Evolutionary conservation across 2,329 filamentous ascomycete genomes (phyloP).

Genomic region (Furcasterigmium furcatum): DNA sequence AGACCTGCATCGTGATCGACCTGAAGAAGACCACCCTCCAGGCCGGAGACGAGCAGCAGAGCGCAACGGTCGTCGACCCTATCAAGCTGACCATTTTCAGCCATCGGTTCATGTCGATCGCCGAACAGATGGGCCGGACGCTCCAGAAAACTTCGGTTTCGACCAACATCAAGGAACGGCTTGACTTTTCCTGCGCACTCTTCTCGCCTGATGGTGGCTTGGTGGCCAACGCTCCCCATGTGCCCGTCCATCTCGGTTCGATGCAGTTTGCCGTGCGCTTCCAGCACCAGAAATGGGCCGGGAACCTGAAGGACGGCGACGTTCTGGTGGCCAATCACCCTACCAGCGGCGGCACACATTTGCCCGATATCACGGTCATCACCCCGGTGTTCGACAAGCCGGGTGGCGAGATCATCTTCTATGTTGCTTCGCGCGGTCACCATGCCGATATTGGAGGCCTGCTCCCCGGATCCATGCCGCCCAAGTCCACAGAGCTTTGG

Average conservation of each 20-base stretch:
- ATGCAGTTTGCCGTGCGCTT: constrained; percentile 73
- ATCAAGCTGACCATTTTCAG: constrained; percentile 73
- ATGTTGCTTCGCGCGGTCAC: constrained; percentile 25
- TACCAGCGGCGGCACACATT: constrained; percentile 24
- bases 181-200: constrained; percentile 76
- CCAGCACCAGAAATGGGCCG: constrained; percentile 64
- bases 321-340: constrained; percentile 63
- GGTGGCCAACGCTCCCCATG: constrained; percentile 71
- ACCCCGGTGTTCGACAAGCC: constrained; percentile 34
- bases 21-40: too few relatives aligned
- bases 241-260: constrained; percentile 73
- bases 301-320: constrained; percentile 69
- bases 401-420: constrained; percentile 24
- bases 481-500: constrained; percentile 63
- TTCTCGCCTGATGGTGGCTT: constrained; percentile 71
- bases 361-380: constrained; percentile 38
- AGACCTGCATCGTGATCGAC: too few relatives aligned
- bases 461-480: constrained; percentile 79
- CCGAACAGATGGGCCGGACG: constrained; percentile 76
- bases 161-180: constrained; percentile 74
- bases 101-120: constrained; percentile 78
- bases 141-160: constrained; percentile 74
- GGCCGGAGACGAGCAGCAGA: too few relatives aligned
- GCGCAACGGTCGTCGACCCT: too few relatives aligned
- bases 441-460: constrained; percentile 65